Conservation (phyloP, 208 protist species). For the Trypanosoma platydactyli region DNA sequence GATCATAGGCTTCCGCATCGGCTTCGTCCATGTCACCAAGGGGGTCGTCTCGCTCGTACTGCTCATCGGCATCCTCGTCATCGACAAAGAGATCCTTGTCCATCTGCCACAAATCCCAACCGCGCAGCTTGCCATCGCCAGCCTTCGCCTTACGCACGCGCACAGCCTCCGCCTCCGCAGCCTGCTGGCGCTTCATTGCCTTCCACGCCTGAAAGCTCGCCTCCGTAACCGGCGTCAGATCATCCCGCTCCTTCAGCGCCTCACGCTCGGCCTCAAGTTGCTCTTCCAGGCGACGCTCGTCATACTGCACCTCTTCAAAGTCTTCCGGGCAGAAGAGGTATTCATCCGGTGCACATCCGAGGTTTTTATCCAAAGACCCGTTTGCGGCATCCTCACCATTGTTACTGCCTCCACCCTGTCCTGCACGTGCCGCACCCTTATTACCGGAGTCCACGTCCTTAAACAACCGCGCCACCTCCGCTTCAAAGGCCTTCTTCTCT, state of each 20-base stretch:
- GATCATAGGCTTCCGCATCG: constrained; percentile 62
- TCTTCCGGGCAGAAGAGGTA: constrained; percentile 91
- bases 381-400: constrained; percentile 36
- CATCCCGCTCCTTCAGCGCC: constrained; percentile 64
- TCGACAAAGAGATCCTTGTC: constrained; percentile 84
- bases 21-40: constrained; percentile 44
- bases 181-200: constrained; percentile 61
- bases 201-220: constrained; percentile 79
- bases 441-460: constrained; percentile 48
- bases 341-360: constrained; percentile 71
- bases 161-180: constrained; percentile 57
- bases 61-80: constrained; percentile 81
- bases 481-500: constrained; percentile 77
- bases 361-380: constrained; percentile 30
- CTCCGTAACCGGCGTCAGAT: constrained; percentile 86
- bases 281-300: constrained; percentile 86
- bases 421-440: constrained; percentile 17
- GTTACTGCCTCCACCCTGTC: neutral
- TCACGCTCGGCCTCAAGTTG: constrained; percentile 82
- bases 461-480: constrained; percentile 85
- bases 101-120: constrained; percentile 86
- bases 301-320: constrained; percentile 84
- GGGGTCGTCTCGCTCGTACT: constrained; percentile 65
- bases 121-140: constrained; percentile 72
- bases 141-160: constrained; percentile 68